phyloP scores from a whole-genome alignment of 2,329 filamentous ascomycete species.

The Chrysosporium queenslandicum region DNA sequence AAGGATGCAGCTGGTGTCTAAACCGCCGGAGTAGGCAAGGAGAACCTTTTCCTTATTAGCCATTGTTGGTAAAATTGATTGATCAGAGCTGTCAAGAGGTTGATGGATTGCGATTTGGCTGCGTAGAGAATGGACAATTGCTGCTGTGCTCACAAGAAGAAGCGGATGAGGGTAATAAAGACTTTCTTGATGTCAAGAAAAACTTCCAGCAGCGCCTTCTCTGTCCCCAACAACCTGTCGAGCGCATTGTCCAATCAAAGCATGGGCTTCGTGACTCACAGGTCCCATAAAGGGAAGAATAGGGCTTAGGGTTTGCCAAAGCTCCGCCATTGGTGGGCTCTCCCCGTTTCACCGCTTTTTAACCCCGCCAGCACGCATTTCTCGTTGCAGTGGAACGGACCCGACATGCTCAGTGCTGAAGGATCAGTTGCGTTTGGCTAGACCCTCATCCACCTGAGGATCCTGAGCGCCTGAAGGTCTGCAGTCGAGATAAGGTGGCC shows the following conservation, averaged over 20 bases:
- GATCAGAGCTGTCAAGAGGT: neutral
- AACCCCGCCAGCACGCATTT: neutral
- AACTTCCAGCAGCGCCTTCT: neutral
- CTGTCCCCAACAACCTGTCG: too few relatives aligned
- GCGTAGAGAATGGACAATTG: neutral
- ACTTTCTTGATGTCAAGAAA: neutral
- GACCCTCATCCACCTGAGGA: neutral
- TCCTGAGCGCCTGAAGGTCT: neutral
- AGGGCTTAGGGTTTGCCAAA: constrained; percentile 11
- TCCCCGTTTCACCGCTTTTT: constrained; percentile 2
- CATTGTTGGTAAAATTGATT: constrained; percentile 8
- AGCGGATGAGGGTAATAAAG: neutral
- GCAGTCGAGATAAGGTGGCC: neutral
- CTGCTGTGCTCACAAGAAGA: neutral
- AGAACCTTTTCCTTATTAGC: constrained; percentile 24
- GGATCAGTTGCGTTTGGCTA: neutral
- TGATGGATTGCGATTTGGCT: neutral
- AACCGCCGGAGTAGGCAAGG: constrained; percentile 40
- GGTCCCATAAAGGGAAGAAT: neutral
- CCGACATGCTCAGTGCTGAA: neutral
- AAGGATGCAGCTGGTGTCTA: constrained; percentile 51
- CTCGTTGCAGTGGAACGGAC: neutral
- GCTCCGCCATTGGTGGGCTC: constrained; percentile 6
- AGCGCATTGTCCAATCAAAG: neutral
- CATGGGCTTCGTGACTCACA: neutral